Conservation (phyloP, 2,329 filamentous ascomycete genomes). For the Ophiocordyceps camponoti-floridani region DNA sequence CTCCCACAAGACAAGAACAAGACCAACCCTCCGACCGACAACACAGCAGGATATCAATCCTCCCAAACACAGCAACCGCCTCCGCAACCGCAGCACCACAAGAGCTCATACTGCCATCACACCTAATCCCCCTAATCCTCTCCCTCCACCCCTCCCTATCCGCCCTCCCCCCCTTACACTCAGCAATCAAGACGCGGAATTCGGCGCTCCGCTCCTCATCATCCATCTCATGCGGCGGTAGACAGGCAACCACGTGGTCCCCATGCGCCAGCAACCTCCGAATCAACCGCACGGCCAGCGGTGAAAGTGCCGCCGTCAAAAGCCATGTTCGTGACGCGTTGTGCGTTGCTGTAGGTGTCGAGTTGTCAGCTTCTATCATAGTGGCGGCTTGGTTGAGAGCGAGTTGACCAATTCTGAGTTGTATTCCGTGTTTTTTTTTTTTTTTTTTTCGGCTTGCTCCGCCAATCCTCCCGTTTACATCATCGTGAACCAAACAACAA, state of each 20-base stretch:
- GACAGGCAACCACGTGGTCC: constrained; percentile 73
- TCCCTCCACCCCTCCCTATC: constrained; percentile 66
- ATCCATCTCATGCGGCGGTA: constrained; percentile 63
- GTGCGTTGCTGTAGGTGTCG: constrained; percentile 33
- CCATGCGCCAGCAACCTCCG: constrained; percentile 74
- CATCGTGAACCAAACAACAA: too few species aligned
- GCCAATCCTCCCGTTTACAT: too few species aligned
- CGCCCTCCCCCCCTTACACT: constrained; percentile 43
- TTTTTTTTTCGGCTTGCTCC: too few species aligned
- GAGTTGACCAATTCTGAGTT: not conserved
- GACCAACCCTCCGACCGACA: constrained; percentile 65
- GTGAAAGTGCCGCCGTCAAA: constrained; percentile 70
- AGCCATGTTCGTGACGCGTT: constrained; percentile 82
- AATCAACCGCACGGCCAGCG: constrained; percentile 67
- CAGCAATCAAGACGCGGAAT: constrained; percentile 62
- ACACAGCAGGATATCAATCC: constrained; percentile 78
- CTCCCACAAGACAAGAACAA: not conserved
- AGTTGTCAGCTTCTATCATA: constrained; percentile 12
- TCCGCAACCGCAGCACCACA: constrained; percentile 79
- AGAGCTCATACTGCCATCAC: constrained; percentile 47
- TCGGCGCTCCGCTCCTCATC: constrained; percentile 58
- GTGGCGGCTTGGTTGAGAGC: not conserved
- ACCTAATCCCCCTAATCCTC: constrained; percentile 48
- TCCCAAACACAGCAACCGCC: constrained; percentile 66
- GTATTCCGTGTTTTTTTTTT: not conserved